Conservation (phyloP, 176 grass and related monocot genomes). For the Musa troglodytarum region DNA sequence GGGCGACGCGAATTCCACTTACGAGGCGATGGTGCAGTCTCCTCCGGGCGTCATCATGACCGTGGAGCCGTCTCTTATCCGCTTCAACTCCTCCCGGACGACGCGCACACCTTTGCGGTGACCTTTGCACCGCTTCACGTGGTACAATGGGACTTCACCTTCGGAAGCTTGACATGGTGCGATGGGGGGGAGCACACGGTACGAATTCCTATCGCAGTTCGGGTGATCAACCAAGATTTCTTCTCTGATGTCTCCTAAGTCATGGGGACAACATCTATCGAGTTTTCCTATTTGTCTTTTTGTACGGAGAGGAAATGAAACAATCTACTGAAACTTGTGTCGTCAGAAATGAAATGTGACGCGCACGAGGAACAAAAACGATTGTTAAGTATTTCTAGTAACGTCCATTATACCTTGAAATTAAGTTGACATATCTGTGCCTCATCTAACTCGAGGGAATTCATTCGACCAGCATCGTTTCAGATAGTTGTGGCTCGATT, state of each 20-base stretch:
- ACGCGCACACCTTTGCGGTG: slow-evolving; percentile 32
- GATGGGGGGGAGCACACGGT: slow-evolving; percentile 29
- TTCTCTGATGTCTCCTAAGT: slow-evolving; percentile 33
- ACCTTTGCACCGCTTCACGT: slow-evolving; percentile 9
- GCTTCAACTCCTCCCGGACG: slow-evolving; percentile 13
- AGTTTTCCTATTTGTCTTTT: too few relatives aligned
- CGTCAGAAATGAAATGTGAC: too few relatives aligned
- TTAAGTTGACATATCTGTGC: too few relatives aligned
- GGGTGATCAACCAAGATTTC: slow-evolving; percentile 28
- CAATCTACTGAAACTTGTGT: too few relatives aligned
- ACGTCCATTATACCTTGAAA: too few relatives aligned
- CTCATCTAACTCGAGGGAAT: too few relatives aligned
- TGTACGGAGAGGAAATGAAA: too few relatives aligned
- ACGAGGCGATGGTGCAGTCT: slow-evolving; percentile 28
- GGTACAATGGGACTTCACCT: slow-evolving; percentile 33
- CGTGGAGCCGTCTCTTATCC: slow-evolving; percentile 39
- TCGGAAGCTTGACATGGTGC: slow-evolving; percentile 44
- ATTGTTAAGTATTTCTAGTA: too few relatives aligned
- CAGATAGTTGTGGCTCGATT: too few relatives aligned
- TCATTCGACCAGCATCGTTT: too few relatives aligned
- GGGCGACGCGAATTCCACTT: slow-evolving; percentile 22
- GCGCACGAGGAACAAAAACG: too few relatives aligned
- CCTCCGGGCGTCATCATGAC: slow-evolving; percentile 39
- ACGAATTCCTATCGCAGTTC: slow-evolving; percentile 36
- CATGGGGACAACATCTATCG: too few relatives aligned